Evolutionary conservation across 2,329 filamentous ascomycete genomes (phyloP).

Genomic region (Ophiostoma novo-ulmi): DNA sequence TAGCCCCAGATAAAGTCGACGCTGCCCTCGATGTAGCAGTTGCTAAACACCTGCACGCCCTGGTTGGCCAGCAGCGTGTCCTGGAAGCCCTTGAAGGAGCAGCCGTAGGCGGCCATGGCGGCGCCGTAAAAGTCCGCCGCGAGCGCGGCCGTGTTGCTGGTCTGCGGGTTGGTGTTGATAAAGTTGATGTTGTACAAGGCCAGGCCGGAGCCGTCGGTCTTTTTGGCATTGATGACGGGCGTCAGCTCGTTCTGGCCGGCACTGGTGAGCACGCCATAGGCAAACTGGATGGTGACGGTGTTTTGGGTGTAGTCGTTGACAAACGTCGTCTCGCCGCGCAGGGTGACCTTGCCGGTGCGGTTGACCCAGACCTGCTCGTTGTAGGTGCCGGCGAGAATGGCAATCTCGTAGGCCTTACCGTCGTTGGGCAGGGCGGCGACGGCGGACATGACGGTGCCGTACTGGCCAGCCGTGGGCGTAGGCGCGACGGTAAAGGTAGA

Average conservation of each 20-base stretch:
- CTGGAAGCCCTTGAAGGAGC: slow-evolving; percentile 32
- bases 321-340: slow-evolving; percentile 34
- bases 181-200: slow-evolving; percentile 50
- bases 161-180: slow-evolving; percentile 32
- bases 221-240: slow-evolving; percentile 43
- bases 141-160: slow-evolving; percentile 29
- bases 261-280: slow-evolving; percentile 39
- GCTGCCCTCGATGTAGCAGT: slow-evolving; percentile 35
- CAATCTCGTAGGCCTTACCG: slow-evolving; percentile 38
- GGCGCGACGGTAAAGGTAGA: slow-evolving; percentile 26
- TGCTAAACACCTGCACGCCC: slow-evolving; percentile 35
- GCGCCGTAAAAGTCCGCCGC: slow-evolving; percentile 36
- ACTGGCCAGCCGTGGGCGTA: slow-evolving; percentile 37
- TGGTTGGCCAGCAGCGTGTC: slow-evolving; percentile 33
- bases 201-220: slow-evolving; percentile 40
- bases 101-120: slow-evolving; percentile 33
- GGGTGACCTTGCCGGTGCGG: slow-evolving; percentile 38
- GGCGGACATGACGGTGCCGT: slow-evolving; percentile 40
- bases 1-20: slow-evolving; percentile 29
- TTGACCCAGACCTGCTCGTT: slow-evolving; percentile 40
- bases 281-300: slow-evolving; percentile 36
- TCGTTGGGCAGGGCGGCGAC: slow-evolving; percentile 42
- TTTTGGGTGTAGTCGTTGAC: slow-evolving; percentile 37
- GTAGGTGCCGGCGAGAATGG: slow-evolving; percentile 40
- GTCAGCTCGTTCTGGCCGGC: slow-evolving; percentile 40